phyloP scores from a whole-genome alignment of 768 basidiomycete species.

The Amanita subjunquillea region DNA sequence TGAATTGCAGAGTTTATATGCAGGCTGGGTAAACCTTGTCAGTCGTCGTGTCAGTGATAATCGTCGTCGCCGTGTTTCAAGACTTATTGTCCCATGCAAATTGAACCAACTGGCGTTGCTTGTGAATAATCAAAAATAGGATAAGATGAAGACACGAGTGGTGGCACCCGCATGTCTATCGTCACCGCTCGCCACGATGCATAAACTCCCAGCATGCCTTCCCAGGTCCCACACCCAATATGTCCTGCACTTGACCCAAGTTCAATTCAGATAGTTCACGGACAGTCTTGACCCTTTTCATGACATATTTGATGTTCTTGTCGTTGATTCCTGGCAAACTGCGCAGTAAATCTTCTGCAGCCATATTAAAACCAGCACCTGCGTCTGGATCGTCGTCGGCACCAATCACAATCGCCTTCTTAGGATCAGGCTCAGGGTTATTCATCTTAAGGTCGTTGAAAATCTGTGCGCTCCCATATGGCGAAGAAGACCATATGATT shows the following conservation, averaged over 20 bases:
- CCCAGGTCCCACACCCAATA: constrained; percentile 77
- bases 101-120: too few relatives aligned
- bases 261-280: constrained; percentile 61
- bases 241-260: constrained; percentile 51
- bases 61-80: too few relatives aligned
- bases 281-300: constrained; percentile 70
- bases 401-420: constrained; percentile 69
- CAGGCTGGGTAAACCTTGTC: too few relatives aligned
- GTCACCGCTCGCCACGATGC: constrained; percentile 46
- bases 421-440: constrained; percentile 70
- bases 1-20: too few relatives aligned
- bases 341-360: constrained; percentile 76
- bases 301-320: constrained; percentile 80
- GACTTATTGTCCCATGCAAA: too few relatives aligned
- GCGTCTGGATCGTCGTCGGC: constrained; percentile 63
- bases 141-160: neutral
- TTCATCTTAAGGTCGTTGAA: constrained; percentile 85
- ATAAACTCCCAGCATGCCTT: constrained; percentile 76
- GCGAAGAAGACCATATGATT: constrained; percentile 96
- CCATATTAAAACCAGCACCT: constrained; percentile 59
- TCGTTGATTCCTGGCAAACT: constrained; percentile 76
- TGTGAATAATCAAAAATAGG: too few relatives aligned
- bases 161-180: neutral
- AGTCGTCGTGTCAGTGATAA: too few relatives aligned
- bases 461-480: constrained; percentile 84